Base-by-base conservation (phyloP, 352 stramenopile species). In the Pythium aphanidermatum region DNA sequence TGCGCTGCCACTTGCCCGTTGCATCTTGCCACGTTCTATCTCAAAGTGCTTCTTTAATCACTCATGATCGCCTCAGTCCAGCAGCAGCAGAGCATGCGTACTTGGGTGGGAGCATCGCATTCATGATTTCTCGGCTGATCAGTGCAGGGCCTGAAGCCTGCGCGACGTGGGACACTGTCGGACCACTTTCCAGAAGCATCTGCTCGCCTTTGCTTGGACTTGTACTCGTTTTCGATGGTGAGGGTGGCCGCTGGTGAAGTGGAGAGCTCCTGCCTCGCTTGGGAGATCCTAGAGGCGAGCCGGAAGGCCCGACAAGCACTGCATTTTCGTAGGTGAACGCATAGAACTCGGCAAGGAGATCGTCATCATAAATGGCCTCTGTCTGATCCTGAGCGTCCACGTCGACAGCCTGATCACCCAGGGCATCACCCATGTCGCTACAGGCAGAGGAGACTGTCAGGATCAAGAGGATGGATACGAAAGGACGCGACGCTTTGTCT, bases 71-170 rank as follows among this genome's bases (percentile, higher is more conserved):
- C 5, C 19, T 7, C 45, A 28, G 27, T 11, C 26, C 19, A 14
- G 13, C 12, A 32, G 9, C 24, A 3, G 2, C 5, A 21, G 13
- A 24, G 1, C 3, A 12, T 38, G 48, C 60, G 16, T 65, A 86
- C 77, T 83, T 85, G 38, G 74, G 74, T n/a, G 74, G 68, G 5
- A 90, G 46, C 44, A 90, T 35, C 13, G 74, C 78, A 37, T 85
- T 73, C 60, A 90, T 68, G 41, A 87, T 57, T 42, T 86, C 70
- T 32, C 70, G 54, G 10, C 65, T 60, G 19, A 82, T 13, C 24
- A 34, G 17, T 1, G 23, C 56, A 23, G 34, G 52, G 34, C 59
- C 19, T 26, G 21, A 43, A 28, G 33, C 36, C 7, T n/a, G 42
- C n/a, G 36, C 19, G 23, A 58, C 29, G 16, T 54, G 46, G 6